Conservation (phyloP, 805 yeast species). For the Naumovozyma baii region DNA sequence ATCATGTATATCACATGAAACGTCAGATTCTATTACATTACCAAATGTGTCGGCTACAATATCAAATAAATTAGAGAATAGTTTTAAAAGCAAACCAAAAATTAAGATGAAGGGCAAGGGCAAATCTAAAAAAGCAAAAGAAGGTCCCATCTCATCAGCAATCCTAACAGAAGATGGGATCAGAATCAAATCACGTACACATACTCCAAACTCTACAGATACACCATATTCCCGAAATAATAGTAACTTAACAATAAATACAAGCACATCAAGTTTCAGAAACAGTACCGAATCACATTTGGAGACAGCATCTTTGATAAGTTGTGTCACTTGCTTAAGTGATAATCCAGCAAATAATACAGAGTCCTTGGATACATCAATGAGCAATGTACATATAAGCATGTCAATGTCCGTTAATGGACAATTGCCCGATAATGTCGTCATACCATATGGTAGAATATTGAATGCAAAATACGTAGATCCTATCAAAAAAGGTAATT, state of each 20-base stretch:
- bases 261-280: slow-evolving; percentile 9
- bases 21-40: too few species aligned
- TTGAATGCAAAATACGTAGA: slow-evolving; percentile 21
- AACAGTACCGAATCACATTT: slow-evolving; percentile 8
- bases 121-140: background rate
- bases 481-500: slow-evolving; percentile 1
- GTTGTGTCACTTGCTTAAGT: slow-evolving; percentile 31
- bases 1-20: background rate
- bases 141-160: slow-evolving; percentile 18
- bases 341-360: slow-evolving; percentile 5
- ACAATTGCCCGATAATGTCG: slow-evolving; percentile 27
- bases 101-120: background rate
- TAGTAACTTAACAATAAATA: background rate
- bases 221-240: too few species aligned
- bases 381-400: background rate
- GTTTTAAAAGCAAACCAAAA: too few species aligned
- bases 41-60: background rate
- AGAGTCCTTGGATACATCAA: background rate
- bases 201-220: background rate
- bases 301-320: slow-evolving; percentile 28
- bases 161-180: slow-evolving; percentile 30
- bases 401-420: slow-evolving; percentile 18
- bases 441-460: slow-evolving; percentile 28
- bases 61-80: background rate
- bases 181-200: slow-evolving; percentile 21